Evolutionary conservation across 331 rosid species (phyloP), one percentile per base, ranked within the genome.

Genomic region (Quercus tomentella): DNA sequence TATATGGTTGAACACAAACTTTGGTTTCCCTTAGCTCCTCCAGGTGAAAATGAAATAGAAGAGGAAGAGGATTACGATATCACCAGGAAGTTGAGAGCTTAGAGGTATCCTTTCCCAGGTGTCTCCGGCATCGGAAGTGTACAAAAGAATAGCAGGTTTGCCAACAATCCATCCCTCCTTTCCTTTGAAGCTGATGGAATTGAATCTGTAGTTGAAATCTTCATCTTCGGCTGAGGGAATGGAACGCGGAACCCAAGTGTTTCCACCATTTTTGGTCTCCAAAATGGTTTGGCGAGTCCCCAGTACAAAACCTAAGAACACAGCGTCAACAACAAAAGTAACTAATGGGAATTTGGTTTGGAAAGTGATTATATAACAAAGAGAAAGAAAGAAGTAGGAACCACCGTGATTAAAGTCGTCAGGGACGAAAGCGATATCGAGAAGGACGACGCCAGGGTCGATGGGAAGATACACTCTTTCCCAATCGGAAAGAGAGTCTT

Each of bases 111-210:
- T 83, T 77, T 86, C 90, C 99, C 99, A 95, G 82, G 88, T 90
- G 11, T 91, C 92, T 73, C 99, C 99, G 26, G 97, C 87, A 89
- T 95, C 91, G 62, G 92, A 81, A 71, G 99, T 95, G 86, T 92
- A 86, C 88, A 95, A 78, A 9, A 95, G 87, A 78, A 95, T 93
- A 25, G 97, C 89, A 70, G 99, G 99, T 22, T 95, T 93, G 14
- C 99, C 99, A 11, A 95, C 96, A 33, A 95, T 95, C 97, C 99
- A 95, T 5, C 99, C 98, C 80, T 95, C 99, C 71, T 89, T 91
- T 75, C 99, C 99, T 81, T 87, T 86, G 83, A 95, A 95, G 89
- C 97, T 95, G 68, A 95, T 93, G 49, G 97, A 70, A 81, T 95
- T 95, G 81, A 95, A 95, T 68, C 99, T 88, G 76, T 93, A 95